A percentile compares a stretch with the other conserved stretches of the same genome.
phyloP scores from a whole-genome alignment of 2,329 filamentous ascomycete genomes.

The Sclerotinia glacialis region DNA sequence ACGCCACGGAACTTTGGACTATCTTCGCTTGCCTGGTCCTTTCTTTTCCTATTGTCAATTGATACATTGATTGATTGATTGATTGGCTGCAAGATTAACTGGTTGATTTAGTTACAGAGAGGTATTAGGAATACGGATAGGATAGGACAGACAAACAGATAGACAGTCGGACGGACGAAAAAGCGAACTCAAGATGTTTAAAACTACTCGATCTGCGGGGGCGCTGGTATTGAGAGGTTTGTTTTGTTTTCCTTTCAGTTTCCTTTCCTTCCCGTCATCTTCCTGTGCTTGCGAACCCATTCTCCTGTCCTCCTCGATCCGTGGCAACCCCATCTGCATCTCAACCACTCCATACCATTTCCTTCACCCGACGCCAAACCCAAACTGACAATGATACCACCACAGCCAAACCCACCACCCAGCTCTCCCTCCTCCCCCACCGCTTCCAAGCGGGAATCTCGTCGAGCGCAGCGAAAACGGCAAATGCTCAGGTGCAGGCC shows the following conservation, averaged over 20 bases:
- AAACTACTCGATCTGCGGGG: conserved; percentile 44
- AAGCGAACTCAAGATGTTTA: conserved; percentile 41
- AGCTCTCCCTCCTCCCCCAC: conserved; percentile 56
- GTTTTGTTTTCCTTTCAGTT: conserved; percentile 18
- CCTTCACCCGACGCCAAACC: no score
- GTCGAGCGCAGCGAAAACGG: conserved; percentile 61
- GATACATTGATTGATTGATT: not conserved
- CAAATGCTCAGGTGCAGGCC: conserved; percentile 44
- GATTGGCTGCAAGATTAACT: no score
- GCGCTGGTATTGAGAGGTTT: conserved; percentile 45
- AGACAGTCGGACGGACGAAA: not conserved
- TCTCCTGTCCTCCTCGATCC: not conserved
- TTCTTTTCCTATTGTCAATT: not conserved
- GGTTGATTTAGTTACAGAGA: no score
- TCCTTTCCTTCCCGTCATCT: not conserved
- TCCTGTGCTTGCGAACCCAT: not conserved
- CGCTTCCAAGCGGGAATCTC: conserved; percentile 64
- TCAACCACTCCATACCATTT: no score
- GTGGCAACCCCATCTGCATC: conserved; percentile 7
- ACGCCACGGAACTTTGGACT: conserved; percentile 8
- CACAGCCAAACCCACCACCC: conserved; percentile 62
- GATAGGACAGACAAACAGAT: not conserved
- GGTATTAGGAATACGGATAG: no score
- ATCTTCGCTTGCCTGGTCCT: not conserved
- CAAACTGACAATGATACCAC: not conserved